Base-by-base conservation (phyloP, 2,329 filamentous ascomycete species). In the Epichloe hybrida region DNA sequence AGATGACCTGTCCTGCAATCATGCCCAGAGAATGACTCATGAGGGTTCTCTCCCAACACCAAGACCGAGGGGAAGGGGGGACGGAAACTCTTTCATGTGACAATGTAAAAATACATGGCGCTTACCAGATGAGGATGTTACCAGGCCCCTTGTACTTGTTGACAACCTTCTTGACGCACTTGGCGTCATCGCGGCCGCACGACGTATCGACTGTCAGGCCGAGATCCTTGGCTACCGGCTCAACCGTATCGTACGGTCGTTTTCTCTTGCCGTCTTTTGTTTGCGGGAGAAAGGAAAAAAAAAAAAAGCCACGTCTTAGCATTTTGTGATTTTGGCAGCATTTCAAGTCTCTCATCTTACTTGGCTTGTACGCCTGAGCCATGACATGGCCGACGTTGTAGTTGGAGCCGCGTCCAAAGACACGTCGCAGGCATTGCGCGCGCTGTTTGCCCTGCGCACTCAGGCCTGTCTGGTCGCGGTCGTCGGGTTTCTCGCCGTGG, bases 401-500 rank as follows among this genome's bases (percentile, higher is more conserved):
- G 1, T 48, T 37, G 0, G 76, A 79, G 13, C 57, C 59, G 0
- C 64, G 60, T 0, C 77, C 75, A 58, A 83, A 83, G 1, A 83
- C 75, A 8, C 56, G 66, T 11, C 74, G 66, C n/a, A 83, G 64
- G 55, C 79, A 82, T 57, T 83, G 74, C 0, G 79, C 75, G 15
- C 80, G 75, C 61, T 78, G 52, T 50, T 71, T 55, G n/a, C 80
- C 80, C 53, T 72, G 58, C 0, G 69, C 56, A 50, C 63, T 77
- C 44, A 83, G 66, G 2, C 77, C 78, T 37, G 55, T 66, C 15
- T 31, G 27, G 27, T 68, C 68, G 48, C 73, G 64, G 4, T 70
- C 69, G 38, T 69, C 62, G 1, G 79, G 79, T 62, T 83, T 83
- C 62, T 83, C 80, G 52, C 79, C 80, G 55, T 83, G 80, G 17